A percentile compares a stretch with the other conserved stretches of the same genome.
phyloP scores from a whole-genome alignment of 2,329 filamentous ascomycete species.

The Fusarium sp. region DNA sequence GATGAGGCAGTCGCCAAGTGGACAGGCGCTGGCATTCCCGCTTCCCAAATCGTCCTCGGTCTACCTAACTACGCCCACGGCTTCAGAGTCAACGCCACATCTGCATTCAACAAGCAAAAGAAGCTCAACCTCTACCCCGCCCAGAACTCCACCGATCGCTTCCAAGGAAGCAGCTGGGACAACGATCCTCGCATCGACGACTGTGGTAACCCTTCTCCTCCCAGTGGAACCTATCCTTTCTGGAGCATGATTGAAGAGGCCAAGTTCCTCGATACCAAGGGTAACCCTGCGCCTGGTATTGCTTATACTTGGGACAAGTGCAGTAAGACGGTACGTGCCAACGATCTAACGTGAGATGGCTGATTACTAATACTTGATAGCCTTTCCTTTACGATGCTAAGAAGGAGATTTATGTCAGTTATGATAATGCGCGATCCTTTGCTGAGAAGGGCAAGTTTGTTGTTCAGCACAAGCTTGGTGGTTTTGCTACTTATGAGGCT shows the following conservation, averaged over 20 bases:
- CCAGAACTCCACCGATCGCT: slow-evolving; percentile 35
- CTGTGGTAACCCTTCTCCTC: slow-evolving; percentile 32
- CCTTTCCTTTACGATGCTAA: slow-evolving; percentile 25
- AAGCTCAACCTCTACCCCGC: slow-evolving; percentile 29
- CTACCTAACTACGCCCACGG: slow-evolving; percentile 35
- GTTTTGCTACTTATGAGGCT: slow-evolving; percentile 35
- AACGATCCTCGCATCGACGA: slow-evolving; percentile 22
- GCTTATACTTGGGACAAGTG: slow-evolving; percentile 29
- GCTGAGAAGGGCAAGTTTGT: slow-evolving; percentile 33
- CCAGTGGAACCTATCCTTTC: slow-evolving; percentile 34
- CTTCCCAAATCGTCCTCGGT: slow-evolving; percentile 32
- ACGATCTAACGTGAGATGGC: too few relatives aligned
- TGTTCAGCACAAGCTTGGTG: slow-evolving; percentile 14
- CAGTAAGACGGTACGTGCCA: slow-evolving; percentile 31
- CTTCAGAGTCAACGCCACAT: slow-evolving; percentile 33
- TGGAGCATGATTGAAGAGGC: slow-evolving; percentile 42
- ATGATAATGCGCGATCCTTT: slow-evolving; percentile 33
- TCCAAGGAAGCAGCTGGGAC: slow-evolving; percentile 42
- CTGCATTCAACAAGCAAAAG: slow-evolving; percentile 5
- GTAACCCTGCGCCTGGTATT: slow-evolving; percentile 32
- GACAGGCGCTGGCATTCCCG: slow-evolving; percentile 29
- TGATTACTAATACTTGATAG: background rate
- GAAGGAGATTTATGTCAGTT: slow-evolving; percentile 37
- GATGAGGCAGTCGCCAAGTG: slow-evolving; percentile 25
- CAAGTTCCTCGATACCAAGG: slow-evolving; percentile 18